Conservation (phyloP, 345 rosid genomes). For the Acer yangbiense region DNA sequence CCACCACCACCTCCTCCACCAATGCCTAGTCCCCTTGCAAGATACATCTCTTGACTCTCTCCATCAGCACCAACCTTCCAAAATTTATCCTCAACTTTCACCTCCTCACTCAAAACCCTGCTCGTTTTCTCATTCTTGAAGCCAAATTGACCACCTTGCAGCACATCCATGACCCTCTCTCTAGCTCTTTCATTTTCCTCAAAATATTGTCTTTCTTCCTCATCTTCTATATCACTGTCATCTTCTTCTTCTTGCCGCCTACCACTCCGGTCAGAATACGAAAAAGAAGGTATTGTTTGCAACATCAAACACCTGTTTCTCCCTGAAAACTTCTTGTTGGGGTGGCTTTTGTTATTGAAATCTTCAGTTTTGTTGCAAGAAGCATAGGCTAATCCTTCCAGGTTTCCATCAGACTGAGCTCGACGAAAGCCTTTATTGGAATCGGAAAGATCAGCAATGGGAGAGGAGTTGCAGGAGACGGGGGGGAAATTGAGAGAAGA, state of each 20-base stretch:
- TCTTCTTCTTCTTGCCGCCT: slow-evolving; percentile 8
- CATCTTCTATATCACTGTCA: too few relatives aligned
- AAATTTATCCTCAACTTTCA: slow-evolving; percentile 2
- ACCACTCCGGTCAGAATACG: slow-evolving; percentile 12
- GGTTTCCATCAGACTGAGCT: slow-evolving; percentile 59
- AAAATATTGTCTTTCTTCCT: slow-evolving; percentile 25
- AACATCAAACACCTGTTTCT: slow-evolving; percentile 32
- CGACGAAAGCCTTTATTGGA: slow-evolving; percentile 40
- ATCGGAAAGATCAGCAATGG: slow-evolving; percentile 25
- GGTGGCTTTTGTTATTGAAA: neutral
- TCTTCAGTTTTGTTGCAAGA: slow-evolving; percentile 25
- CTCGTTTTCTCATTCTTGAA: slow-evolving; percentile 7
- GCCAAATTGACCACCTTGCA: neutral
- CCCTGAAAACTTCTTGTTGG: slow-evolving; percentile 29
- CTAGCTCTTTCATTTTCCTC: neutral
- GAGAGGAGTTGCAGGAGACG: slow-evolving; percentile 44
- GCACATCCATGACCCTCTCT: neutral
- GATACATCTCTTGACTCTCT: slow-evolving; percentile 39
- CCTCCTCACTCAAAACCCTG: slow-evolving; percentile 24
- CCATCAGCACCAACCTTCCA: slow-evolving; percentile 25
- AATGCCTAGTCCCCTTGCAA: slow-evolving; percentile 45
- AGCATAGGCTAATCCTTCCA: slow-evolving; percentile 43
- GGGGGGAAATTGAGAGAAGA: slow-evolving; percentile 21
- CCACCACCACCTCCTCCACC: slow-evolving; percentile 23
- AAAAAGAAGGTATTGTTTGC: slow-evolving; percentile 63